Evolutionary conservation across 257 asterid genomes (phyloP).

Genomic region (Solanum peruvianum): DNA sequence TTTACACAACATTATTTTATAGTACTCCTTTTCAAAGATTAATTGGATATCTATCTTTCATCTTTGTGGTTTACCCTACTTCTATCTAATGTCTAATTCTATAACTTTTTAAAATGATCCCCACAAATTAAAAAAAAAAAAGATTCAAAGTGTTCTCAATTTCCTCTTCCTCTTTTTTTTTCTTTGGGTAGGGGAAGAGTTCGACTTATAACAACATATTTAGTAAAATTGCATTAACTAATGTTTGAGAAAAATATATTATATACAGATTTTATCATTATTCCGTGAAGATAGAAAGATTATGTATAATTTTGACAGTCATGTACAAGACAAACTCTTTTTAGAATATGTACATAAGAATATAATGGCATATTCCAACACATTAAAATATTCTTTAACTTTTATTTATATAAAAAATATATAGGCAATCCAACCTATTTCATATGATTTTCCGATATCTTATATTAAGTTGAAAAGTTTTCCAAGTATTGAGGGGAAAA

Average conservation of each 20-base stretch:
- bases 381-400: neutral
- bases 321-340: neutral
- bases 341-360: neutral
- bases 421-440: neutral
- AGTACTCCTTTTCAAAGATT: neutral
- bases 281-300: fast-evolving
- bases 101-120: neutral
- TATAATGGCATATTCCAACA: neutral
- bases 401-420: neutral
- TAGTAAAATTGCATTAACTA: too few relatives aligned
- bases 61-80: neutral
- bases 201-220: neutral
- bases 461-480: neutral
- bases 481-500: neutral
- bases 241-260: fast-evolving
- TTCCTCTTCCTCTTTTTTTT: neutral
- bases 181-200: neutral
- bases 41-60: neutral
- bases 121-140: neutral
- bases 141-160: neutral
- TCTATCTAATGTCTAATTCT: neutral
- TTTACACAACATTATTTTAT: neutral
- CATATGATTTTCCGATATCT: neutral
- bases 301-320: neutral
- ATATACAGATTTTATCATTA: fast-evolving